Percentiles rank a stretch among this genome's conserved stretches.
Evolutionary conservation across 2,329 filamentous ascomycete species (phyloP).

Genomic region (Bipolaris cookei): DNA sequence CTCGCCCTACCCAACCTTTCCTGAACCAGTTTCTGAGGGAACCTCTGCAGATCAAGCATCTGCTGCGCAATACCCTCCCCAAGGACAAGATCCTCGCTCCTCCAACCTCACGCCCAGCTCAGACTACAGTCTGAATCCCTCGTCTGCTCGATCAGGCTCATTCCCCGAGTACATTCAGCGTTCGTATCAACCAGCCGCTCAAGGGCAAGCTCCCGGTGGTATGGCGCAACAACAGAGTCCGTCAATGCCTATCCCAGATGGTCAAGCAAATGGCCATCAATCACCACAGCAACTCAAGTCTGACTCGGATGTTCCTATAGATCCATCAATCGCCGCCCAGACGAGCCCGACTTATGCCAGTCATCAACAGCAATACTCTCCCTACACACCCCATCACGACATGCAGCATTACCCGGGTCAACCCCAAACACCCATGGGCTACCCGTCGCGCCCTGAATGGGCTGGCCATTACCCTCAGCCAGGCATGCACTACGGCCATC

Average conservation of each 20-base stretch:
- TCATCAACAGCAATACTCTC: slow-evolving; percentile 80
- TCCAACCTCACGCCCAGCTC: slow-evolving; percentile 83
- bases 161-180: slow-evolving; percentile 89
- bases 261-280: slow-evolving; percentile 71
- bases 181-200: slow-evolving; percentile 76
- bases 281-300: slow-evolving; percentile 74
- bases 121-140: slow-evolving; percentile 82
- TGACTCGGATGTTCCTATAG: slow-evolving; percentile 98
- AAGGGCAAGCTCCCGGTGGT: slow-evolving; percentile 78
- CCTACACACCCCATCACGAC: slow-evolving; percentile 83
- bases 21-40: slow-evolving; percentile 78
- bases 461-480: slow-evolving; percentile 61
- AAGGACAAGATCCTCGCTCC: slow-evolving; percentile 78
- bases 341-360: slow-evolving; percentile 85
- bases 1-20: slow-evolving; percentile 61
- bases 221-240: slow-evolving; percentile 99
- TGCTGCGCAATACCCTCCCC: slow-evolving; percentile 83
- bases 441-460: slow-evolving; percentile 75
- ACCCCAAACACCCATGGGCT: slow-evolving; percentile 63
- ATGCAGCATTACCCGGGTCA: slow-evolving; percentile 78
- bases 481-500: slow-evolving; percentile 57
- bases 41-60: slow-evolving; percentile 86
- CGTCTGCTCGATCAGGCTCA: slow-evolving; percentile 76
- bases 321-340: slow-evolving; percentile 93
- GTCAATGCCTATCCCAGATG: slow-evolving; percentile 89